phyloP scores from a whole-genome alignment of 768 basidiomycete species.

The Cantharellus cinnabarinus region DNA sequence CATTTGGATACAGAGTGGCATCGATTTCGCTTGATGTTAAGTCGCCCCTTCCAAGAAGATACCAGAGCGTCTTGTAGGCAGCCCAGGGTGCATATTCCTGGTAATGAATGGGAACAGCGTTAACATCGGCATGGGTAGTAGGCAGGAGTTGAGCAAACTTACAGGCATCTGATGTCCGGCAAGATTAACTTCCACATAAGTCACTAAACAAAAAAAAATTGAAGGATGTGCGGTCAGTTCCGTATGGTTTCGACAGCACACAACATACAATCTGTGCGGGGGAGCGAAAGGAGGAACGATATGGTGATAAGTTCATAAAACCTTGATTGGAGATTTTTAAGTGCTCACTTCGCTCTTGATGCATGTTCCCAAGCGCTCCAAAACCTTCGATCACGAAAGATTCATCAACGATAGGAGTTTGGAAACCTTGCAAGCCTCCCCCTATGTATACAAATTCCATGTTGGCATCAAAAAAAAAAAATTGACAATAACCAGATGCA shows the following conservation, averaged over 20 bases:
- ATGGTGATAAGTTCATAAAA: neutral
- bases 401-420: conserved; percentile 32
- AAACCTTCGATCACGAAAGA: neutral
- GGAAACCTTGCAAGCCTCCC: conserved; percentile 48
- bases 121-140: neutral
- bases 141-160: neutral
- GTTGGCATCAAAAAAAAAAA: conserved; percentile 18
- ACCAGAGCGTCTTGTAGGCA: conserved; percentile 2
- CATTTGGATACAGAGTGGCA: neutral
- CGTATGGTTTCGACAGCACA: neutral
- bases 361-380: conserved; percentile 15
- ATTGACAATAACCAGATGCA: neutral
- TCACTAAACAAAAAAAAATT: conserved; percentile 17
- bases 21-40: conserved; percentile 1
- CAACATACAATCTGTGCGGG: neutral
- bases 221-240: too few relatives aligned
- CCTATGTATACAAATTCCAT: conserved; percentile 44
- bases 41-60: neutral
- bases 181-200: conserved; percentile 43
- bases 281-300: neutral
- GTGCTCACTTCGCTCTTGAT: conserved; percentile 34
- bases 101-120: neutral
- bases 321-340: neutral
- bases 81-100: conserved; percentile 4
- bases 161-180: conserved; percentile 41